Base-by-base conservation (phyloP, 352 stramenopile species). In the Phytopythium helicoides region DNA sequence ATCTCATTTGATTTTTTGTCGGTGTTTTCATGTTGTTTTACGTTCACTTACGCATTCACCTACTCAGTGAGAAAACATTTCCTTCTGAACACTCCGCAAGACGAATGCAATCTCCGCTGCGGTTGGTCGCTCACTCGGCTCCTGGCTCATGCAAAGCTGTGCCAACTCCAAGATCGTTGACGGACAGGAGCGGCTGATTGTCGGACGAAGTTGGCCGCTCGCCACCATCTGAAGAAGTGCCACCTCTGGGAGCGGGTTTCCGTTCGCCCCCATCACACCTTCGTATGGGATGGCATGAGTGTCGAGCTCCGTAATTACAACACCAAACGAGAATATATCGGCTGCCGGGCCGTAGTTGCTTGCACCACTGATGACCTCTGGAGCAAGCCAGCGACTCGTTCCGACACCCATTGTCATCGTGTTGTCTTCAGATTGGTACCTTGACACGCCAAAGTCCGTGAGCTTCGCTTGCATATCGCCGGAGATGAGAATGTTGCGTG, bases 401-500 rank as follows among this genome's bases (percentile, higher is more conserved):
- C 41, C 42, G 2, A 56, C 47, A 25, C 58, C 48, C 14, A 47
- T 52, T 11, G 60, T 71, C 55, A 71, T 76, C 3, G 65, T 76
- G 9, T 59, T 44, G 0, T 41, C 28, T 22, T 39, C 21, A 1
- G 42, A 39, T 25, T 47, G 31, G 31, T 61, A 22, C 22, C 60
- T 51, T 11, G 56, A 40, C 26, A 51, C 44, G 4, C 60, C 64
- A 40, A 64, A 46, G 34, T 73, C 63, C 18, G 42, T 62, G 19
- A 73, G 44, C 47, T 73, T 69, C 2, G 56, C 56, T 37, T 57
- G 52, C 56, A 73, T 60, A 33, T 45, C 51, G n/a, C 40, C 47
- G 1, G 35, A 56, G 7, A 86, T 52, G 33, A 88, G 56, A 25
- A 88, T 68, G 31, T 81, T 81, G 4, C 73, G 61, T 2, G 74